Percentiles rank a stretch among this genome's conserved stretches.
phyloP scores from a whole-genome alignment of 2,329 filamentous ascomycete species.

The Pestalotiopsis sp. region DNA sequence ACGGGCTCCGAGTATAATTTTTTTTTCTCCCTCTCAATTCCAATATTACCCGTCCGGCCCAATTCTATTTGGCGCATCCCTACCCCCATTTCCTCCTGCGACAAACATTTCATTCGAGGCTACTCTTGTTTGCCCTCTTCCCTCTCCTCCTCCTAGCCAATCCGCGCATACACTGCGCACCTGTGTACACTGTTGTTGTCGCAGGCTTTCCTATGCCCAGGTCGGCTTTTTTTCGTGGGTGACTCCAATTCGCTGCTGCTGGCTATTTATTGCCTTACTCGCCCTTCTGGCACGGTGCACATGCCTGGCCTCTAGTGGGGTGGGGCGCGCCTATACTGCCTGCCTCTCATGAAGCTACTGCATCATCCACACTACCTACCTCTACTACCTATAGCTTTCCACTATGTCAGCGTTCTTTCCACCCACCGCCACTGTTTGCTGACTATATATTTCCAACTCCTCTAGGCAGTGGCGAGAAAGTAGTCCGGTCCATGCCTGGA shows the following conservation, averaged over 20 bases:
- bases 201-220: not conserved
- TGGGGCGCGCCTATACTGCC: constrained; percentile 5
- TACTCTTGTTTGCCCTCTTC: not conserved
- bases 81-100: not conserved
- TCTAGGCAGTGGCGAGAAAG: constrained; percentile 1
- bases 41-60: not conserved
- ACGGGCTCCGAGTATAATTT: not conserved
- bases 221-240: not conserved
- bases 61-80: not conserved
- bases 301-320: constrained; percentile 1
- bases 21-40: not conserved
- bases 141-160: not conserved
- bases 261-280: not conserved
- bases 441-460: not conserved
- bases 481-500: constrained; percentile 2
- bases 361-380: not conserved
- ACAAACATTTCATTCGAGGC: not conserved
- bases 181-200: not conserved
- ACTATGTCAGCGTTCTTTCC: not conserved
- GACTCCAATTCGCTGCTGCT: not conserved
- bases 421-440: not conserved
- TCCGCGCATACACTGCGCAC: not conserved
- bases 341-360: constrained; percentile 1
- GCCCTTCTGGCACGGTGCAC: not conserved
- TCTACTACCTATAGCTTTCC: not conserved